These are phyloP conservation scores for Protostelium mycophagum DNA, from an alignment of 78 protist genomes.

Conservation along the genomic window DNA sequence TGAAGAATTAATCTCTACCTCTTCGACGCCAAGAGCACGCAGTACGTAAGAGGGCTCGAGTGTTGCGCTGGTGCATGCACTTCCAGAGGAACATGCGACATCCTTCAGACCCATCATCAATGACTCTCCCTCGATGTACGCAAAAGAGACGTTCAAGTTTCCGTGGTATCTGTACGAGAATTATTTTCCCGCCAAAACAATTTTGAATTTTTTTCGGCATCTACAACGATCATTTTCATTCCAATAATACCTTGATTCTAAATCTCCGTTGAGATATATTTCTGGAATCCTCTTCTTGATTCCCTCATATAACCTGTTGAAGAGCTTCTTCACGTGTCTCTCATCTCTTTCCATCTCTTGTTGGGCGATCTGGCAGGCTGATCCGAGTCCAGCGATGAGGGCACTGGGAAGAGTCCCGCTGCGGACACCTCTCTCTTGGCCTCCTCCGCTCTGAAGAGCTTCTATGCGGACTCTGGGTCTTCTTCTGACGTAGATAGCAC, in stretches of 20 bases:
- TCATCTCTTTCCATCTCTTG: conserved; percentile 84
- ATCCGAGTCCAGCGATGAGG: conserved; percentile 89
- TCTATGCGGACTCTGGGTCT: conserved; percentile 89
- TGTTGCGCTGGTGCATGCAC: conserved; percentile 96
- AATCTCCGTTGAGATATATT: conserved; percentile 59
- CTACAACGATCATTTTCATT: not conserved
- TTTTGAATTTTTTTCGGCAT: not conserved
- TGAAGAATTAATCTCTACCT: conserved; percentile 1
- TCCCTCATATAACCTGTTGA: conserved; percentile 57
- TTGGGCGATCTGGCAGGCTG: conserved; percentile 78
- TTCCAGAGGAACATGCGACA: conserved; percentile 87
- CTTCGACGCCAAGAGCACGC: conserved; percentile 87
- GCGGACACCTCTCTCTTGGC: conserved; percentile 96
- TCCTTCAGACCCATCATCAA: conserved; percentile 92
- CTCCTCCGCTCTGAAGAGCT: conserved; percentile 91
- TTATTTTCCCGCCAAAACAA: conserved; percentile 7
- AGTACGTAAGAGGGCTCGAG: conserved; percentile 97
- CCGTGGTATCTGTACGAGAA: conserved; percentile 70
- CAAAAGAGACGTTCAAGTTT: conserved; percentile 93
- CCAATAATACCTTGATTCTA: conserved; percentile 8
- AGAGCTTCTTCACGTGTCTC: conserved; percentile 55
- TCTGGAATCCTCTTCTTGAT: conserved; percentile 36
- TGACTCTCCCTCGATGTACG: conserved; percentile 96
- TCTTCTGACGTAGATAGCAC: conserved; percentile 95
- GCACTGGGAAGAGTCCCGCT: conserved; percentile 94